Percentiles rank a stretch among this genome's conserved stretches.
These are phyloP conservation scores for Candida albicans DNA, from an alignment of 1,139 yeast genomes.

Conservation along the genomic window DNA sequence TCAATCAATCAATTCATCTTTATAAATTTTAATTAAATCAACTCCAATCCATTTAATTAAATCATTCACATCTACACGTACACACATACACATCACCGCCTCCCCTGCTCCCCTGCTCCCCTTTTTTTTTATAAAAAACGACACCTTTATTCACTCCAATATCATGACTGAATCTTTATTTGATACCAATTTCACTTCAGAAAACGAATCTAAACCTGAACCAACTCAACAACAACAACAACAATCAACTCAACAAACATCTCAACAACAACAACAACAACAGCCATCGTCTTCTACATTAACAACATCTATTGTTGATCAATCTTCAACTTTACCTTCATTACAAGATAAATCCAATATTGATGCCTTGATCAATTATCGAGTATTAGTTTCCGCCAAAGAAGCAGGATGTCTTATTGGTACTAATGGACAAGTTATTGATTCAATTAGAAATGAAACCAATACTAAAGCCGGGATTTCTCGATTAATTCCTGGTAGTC, in stretches of 20 bases:
- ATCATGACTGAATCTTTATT: conserved; percentile 44
- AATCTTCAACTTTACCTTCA: conserved; percentile 29
- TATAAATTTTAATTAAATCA: not conserved
- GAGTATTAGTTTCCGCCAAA: conserved; percentile 78
- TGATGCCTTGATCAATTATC: conserved; percentile 50
- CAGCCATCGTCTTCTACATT: not conserved
- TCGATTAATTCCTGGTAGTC: conserved; percentile 76
- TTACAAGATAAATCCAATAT: conserved; percentile 30
- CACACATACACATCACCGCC: no score
- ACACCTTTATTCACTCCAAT: not conserved
- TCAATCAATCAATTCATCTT: not conserved
- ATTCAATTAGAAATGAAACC: conserved; percentile 73
- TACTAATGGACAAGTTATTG: conserved; percentile 79
- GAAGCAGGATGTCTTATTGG: conserved; percentile 94
- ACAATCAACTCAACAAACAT: conserved; percentile 2
- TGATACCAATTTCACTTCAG: conserved; percentile 37
- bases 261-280: not conserved
- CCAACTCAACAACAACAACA: conserved; percentile 10
- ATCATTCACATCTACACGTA: no score
- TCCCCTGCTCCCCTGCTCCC: not conserved
- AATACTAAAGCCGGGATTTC: conserved; percentile 89
- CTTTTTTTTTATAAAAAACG: no score
- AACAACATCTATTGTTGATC: conserved; percentile 6
- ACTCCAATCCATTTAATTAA: no score
- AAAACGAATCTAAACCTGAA: conserved; percentile 16